Evolutionary conservation across 2,329 filamentous ascomycete species (phyloP).

Genomic region (Alternaria novae-zelandiae): DNA sequence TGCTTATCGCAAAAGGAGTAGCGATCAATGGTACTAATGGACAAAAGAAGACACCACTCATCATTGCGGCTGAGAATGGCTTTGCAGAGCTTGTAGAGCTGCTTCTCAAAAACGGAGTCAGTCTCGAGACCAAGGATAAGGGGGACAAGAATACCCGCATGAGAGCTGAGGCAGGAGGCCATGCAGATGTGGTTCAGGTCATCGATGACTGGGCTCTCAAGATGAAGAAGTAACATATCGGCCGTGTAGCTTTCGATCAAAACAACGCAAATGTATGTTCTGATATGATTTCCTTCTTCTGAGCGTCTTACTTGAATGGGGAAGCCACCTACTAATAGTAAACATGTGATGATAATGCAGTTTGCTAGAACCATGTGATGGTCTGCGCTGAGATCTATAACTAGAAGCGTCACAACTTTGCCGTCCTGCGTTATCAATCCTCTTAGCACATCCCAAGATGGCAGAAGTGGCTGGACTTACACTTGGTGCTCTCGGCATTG

Average conservation of each 20-base stretch:
- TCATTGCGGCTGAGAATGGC: background rate
- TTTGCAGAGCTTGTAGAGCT: background rate
- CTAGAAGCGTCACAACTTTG: background rate
- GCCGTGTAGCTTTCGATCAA: too few species aligned
- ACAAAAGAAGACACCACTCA: background rate
- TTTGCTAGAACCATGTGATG: background rate
- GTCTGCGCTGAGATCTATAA: background rate
- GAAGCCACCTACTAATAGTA: background rate
- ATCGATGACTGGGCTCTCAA: background rate
- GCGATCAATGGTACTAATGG: background rate
- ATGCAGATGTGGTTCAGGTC: background rate
- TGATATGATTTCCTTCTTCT: too few species aligned
- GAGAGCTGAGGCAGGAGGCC: background rate
- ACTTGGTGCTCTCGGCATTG: conserved; percentile 24
- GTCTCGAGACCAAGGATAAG: background rate
- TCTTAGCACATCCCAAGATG: background rate
- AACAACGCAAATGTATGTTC: too few species aligned
- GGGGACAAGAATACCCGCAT: background rate
- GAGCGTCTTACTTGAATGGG: too few species aligned
- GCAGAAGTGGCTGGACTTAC: conserved; percentile 24
- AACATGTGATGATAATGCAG: background rate
- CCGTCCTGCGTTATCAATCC: background rate
- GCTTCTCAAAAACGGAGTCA: background rate
- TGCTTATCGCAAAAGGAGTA: background rate
- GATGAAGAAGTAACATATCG: too few species aligned